Percentiles rank a stretch among this genome's conserved stretches.
Conservation (phyloP, 1,284 basidiomycete genomes). For the Wallemia mellicola region DNA sequence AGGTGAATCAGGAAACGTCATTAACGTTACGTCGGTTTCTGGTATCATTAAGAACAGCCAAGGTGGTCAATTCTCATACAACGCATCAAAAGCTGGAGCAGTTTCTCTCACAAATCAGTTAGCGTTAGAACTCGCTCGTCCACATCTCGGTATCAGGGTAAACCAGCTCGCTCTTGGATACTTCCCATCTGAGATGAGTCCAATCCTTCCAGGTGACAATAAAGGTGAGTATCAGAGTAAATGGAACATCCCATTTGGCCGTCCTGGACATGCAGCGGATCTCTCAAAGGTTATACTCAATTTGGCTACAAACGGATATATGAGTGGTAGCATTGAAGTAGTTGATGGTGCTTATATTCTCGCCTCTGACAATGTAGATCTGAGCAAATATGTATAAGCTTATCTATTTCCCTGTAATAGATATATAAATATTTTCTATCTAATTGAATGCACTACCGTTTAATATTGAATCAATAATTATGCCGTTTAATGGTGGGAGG, state of each 20-base stretch:
- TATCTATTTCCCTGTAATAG: no score
- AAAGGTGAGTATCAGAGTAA: not conserved
- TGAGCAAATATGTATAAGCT: slow-evolving; percentile 3
- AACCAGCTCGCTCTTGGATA: slow-evolving; percentile 13
- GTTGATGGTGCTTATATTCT: not conserved
- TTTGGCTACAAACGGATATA: not conserved
- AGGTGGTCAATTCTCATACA: not conserved
- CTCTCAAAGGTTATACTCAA: not conserved
- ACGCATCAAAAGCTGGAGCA: slow-evolving; percentile 9
- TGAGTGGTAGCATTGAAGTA: not conserved
- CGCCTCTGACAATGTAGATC: no score
- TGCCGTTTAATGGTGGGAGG: no score
- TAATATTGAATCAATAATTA: no score
- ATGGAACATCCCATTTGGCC: not conserved
- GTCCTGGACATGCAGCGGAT: not conserved
- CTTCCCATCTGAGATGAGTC: slow-evolving; percentile 10
- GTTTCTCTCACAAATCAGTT: slow-evolving; percentile 11
- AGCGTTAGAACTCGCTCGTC: slow-evolving; percentile 12
- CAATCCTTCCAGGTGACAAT: no score
- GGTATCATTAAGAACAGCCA: slow-evolving; percentile 12
- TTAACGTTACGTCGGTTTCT: slow-evolving; percentile 14
- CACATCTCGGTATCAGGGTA: slow-evolving; percentile 13
- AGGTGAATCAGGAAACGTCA: slow-evolving; percentile 13
- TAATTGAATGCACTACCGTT: no score
- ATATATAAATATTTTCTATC: no score